These are phyloP conservation scores for Xylariaceae sp. DNA, from an alignment of 2,329 filamentous ascomycete genomes.

Conservation along the genomic window DNA sequence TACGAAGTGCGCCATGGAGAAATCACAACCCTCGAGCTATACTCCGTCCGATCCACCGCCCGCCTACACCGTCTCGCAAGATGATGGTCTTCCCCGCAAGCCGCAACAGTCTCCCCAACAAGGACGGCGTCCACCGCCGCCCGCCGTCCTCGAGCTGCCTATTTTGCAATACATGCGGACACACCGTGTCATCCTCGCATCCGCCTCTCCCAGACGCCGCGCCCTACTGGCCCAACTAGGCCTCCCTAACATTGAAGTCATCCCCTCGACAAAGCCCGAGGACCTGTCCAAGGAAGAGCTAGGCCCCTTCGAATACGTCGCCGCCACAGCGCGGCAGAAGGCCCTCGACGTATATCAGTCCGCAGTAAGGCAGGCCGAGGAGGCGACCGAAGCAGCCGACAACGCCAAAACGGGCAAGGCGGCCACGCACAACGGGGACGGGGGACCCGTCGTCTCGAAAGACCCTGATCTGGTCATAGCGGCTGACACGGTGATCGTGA, in stretches of 20 bases:
- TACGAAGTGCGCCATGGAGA: too few species aligned
- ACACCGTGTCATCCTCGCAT: constrained; percentile 84
- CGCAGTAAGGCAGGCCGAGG: constrained; percentile 33
- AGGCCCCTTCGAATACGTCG: constrained; percentile 84
- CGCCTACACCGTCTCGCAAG: constrained; percentile 42
- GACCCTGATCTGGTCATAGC: constrained; percentile 85
- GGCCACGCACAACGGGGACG: constrained; percentile 29
- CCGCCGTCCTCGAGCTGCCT: constrained; percentile 69
- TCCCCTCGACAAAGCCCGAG: constrained; percentile 79
- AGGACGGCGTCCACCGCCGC: constrained; percentile 33
- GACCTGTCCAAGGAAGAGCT: constrained; percentile 72
- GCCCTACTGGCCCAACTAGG: constrained; percentile 80
- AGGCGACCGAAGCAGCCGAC: constrained; percentile 32
- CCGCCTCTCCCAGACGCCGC: constrained; percentile 78
- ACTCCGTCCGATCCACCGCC: constrained; percentile 41
- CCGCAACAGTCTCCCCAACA: constrained; percentile 7
- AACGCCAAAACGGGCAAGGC: constrained; percentile 5
- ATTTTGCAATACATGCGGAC: constrained; percentile 71
- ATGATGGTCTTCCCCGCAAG: constrained; percentile 32
- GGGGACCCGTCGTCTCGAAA: neutral
- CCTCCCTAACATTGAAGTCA: constrained; percentile 75
- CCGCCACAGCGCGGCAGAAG: constrained; percentile 80
- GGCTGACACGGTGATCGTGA: constrained; percentile 87
- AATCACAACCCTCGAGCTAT: constrained; percentile 19
- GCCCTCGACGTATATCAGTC: constrained; percentile 65